Conservation (phyloP, 352 stramenopile genomes). For the Globisporangium barbulae region DNA sequence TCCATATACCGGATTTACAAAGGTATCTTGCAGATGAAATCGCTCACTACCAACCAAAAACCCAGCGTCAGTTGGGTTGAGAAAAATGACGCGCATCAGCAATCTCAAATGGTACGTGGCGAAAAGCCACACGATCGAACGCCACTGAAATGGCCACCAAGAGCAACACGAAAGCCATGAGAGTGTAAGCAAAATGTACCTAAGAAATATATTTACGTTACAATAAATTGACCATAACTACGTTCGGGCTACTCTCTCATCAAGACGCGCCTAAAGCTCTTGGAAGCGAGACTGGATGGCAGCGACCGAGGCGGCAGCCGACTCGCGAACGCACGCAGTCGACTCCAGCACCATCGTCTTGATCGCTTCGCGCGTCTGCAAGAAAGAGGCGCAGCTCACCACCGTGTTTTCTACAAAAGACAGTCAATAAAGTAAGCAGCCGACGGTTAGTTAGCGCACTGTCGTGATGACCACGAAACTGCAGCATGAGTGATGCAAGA, state of each 20-base stretch:
- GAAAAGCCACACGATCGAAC: not conserved
- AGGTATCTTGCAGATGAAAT: not conserved
- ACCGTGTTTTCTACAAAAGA: conserved; percentile 16
- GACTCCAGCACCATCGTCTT: conserved; percentile 29
- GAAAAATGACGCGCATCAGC: conserved; percentile 8
- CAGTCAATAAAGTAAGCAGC: not conserved
- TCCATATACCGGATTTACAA: not conserved
- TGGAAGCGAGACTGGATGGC: conserved; percentile 13
- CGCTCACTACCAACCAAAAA: not conserved
- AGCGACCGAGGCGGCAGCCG: conserved; percentile 7
- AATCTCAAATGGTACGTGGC: not conserved
- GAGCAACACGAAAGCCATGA: not conserved
- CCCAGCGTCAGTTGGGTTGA: not conserved
- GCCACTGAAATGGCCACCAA: not conserved
- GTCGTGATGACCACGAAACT: not conserved
- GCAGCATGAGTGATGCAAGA: not conserved
- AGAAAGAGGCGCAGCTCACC: conserved; percentile 37
- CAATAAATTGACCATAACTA: conserved; percentile 21
- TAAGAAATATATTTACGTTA: conserved; percentile 14
- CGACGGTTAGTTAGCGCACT: not conserved
- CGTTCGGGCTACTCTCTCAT: not conserved
- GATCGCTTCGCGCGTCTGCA: conserved; percentile 32
- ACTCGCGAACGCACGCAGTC: conserved; percentile 28
- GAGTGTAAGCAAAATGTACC: not conserved
- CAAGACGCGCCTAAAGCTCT: conserved; percentile 12